A percentile compares a stretch with the other conserved stretches of the same genome.
phyloP scores from a whole-genome alignment of 768 basidiomycete species.

The Rossbeevera mucosa region DNA sequence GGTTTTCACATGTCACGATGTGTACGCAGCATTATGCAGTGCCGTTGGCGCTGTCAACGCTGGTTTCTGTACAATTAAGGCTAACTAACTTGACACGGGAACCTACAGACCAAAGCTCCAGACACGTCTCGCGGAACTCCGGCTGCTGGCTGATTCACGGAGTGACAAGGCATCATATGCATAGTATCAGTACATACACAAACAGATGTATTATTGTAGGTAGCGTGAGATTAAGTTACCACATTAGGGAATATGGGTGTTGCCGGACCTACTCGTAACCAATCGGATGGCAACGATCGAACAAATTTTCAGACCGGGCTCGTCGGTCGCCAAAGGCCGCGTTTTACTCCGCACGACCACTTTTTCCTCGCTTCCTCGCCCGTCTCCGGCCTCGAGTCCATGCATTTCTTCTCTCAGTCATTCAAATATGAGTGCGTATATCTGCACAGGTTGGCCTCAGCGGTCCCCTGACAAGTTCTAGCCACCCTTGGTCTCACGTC shows the following conservation, averaged over 20 bases:
- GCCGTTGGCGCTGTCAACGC: neutral
- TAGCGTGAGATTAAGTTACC: conserved; percentile 8
- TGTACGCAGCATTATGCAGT: neutral
- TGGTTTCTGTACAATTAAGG: neutral
- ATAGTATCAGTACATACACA: too few relatives aligned
- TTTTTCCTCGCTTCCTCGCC: conserved; percentile 14
- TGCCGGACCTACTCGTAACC: conserved; percentile 22
- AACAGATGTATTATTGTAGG: too few relatives aligned
- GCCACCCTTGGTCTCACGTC: conserved; percentile 88
- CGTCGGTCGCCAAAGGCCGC: conserved; percentile 12
- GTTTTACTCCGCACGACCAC: conserved; percentile 21
- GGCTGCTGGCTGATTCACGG: conserved; percentile 32
- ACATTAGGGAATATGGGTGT: neutral
- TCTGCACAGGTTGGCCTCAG: neutral
- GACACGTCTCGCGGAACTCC: conserved; percentile 66
- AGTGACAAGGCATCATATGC: neutral
- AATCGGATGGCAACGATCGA: conserved; percentile 25
- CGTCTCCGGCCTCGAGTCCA: conserved; percentile 33
- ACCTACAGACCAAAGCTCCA: conserved; percentile 71
- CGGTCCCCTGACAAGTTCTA: conserved; percentile 27
- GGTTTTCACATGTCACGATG: neutral
- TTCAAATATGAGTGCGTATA: conserved; percentile 75
- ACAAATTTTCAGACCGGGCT: conserved; percentile 12
- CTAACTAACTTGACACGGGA: neutral
- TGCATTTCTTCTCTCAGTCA: conserved; percentile 86